Evolutionary conservation across 1,139 yeast species (phyloP).

Genomic region (Scheffersomyces cryptocercus): DNA sequence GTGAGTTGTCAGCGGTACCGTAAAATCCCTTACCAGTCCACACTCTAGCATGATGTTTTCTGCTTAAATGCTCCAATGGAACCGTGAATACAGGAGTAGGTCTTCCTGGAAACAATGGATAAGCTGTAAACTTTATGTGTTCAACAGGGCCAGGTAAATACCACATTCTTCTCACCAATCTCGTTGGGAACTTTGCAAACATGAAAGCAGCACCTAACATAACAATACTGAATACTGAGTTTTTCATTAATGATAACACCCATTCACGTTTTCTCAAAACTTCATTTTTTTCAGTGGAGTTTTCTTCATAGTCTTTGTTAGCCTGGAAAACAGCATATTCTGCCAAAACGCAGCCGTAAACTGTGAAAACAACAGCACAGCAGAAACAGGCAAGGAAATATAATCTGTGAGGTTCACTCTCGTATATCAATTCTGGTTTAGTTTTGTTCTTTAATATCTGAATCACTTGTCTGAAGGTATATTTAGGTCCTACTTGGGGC

Average conservation of each 20-base stretch:
- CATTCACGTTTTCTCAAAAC: constrained; percentile 40
- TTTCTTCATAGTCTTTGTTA: constrained; percentile 57
- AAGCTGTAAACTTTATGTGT: constrained; percentile 65
- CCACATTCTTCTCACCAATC: constrained; percentile 75
- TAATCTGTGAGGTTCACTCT: constrained; percentile 79
- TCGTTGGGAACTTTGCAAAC: constrained; percentile 58
- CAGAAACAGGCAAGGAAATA: constrained; percentile 73
- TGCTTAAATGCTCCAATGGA: constrained; percentile 55
- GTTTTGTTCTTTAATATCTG: constrained; percentile 55
- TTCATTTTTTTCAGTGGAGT: constrained; percentile 45
- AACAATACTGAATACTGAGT: constrained; percentile 38
- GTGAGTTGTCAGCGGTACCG: constrained; percentile 75
- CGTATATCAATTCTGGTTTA: constrained; percentile 75
- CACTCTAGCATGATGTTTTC: constrained; percentile 65
- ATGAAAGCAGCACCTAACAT: constrained; percentile 46
- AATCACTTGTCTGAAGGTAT: constrained; percentile 64
- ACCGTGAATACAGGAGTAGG: constrained; percentile 75
- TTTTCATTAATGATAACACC: constrained; percentile 29
- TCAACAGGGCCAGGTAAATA: constrained; percentile 62
- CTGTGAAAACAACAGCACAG: constrained; percentile 64
- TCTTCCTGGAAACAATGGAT: constrained; percentile 72
- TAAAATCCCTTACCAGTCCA: constrained; percentile 88
- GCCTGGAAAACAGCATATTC: constrained; percentile 64
- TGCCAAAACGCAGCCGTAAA: constrained; percentile 63
- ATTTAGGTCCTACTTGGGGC: constrained; percentile 62